Percentiles rank a stretch among this genome's conserved stretches.
Conservation (phyloP, 148 eudicot species). For the Silene uniflora region DNA sequence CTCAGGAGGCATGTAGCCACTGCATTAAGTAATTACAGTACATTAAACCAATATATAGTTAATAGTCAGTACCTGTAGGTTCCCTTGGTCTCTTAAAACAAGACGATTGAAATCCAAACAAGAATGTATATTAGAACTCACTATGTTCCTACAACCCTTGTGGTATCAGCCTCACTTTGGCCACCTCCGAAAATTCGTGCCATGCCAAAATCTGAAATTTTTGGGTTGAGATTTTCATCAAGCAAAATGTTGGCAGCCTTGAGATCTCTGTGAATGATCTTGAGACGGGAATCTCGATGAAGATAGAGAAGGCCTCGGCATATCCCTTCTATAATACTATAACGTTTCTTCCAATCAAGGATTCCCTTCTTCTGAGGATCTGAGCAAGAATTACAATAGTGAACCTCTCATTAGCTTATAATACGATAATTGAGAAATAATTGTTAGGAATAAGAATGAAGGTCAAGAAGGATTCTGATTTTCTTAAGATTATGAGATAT, state of each 20-base stretch:
- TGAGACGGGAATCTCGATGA: constrained; percentile 44
- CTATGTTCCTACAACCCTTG: constrained; percentile 40
- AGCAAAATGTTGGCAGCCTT: constrained; percentile 43
- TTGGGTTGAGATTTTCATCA: constrained; percentile 33
- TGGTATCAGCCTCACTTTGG: constrained; percentile 32
- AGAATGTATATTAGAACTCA: constrained; percentile 18
- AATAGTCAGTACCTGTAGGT: constrained; percentile 22
- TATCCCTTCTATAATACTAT: constrained; percentile 27
- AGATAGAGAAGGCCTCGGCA: constrained; percentile 45
- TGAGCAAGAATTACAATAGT: constrained; percentile 2
- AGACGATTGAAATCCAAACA: neutral
- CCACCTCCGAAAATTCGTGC: constrained; percentile 33
- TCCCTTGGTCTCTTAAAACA: neutral
- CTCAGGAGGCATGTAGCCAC: constrained; percentile 37
- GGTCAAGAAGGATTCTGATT: neutral
- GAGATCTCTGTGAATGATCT: constrained; percentile 45
- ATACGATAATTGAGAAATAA: neutral
- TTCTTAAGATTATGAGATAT: neutral
- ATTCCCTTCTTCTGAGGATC: constrained; percentile 22
- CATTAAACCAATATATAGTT: neutral
- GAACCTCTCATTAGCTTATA: neutral
- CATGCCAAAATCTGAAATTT: constrained; percentile 46
- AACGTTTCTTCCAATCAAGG: constrained; percentile 46
- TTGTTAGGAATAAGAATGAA: no score
- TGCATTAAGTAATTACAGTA: constrained; percentile 11